A percentile compares a stretch with the other conserved stretches of the same genome.
Evolutionary conservation across 1,284 basidiomycete species (phyloP).

Genomic region (Ustilago lituana): DNA sequence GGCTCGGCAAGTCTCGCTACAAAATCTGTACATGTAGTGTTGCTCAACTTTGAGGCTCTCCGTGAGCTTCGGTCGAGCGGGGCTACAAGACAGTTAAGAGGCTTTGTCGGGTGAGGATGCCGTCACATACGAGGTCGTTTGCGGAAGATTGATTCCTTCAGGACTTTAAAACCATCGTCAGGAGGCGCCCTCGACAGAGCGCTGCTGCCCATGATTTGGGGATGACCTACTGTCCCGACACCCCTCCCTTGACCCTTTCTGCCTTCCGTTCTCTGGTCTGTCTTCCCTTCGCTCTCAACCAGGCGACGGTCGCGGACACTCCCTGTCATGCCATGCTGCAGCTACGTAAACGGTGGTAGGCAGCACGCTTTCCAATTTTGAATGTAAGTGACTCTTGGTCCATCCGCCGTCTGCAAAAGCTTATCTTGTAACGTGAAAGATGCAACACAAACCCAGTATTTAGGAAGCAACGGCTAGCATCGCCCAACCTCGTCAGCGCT

Average conservation of each 20-base stretch:
- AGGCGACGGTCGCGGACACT: no score
- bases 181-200: conserved; percentile 47
- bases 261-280: neutral
- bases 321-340: neutral
- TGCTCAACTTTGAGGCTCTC: conserved; percentile 48
- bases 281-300: neutral
- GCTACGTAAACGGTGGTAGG: neutral
- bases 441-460: neutral
- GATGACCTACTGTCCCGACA: conserved; percentile 55
- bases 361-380: neutral
- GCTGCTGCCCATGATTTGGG: conserved; percentile 52
- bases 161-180: conserved; percentile 57
- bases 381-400: conserved; percentile 23
- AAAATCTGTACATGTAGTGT: conserved; percentile 28
- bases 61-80: conserved; percentile 46
- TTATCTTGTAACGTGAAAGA: conserved; percentile 1
- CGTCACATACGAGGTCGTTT: conserved; percentile 24
- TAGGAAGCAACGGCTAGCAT: conserved; percentile 23
- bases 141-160: conserved; percentile 41
- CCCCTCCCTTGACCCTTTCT: neutral
- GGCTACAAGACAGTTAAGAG: conserved; percentile 35
- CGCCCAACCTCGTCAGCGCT: neutral
- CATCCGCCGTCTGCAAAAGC: neutral
- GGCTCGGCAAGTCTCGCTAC: conserved; percentile 31
- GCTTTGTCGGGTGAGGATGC: conserved; percentile 25